Evolutionary conservation across 2,329 filamentous ascomycete species (phyloP).

Genomic region (Sclerotinia spermophila): DNA sequence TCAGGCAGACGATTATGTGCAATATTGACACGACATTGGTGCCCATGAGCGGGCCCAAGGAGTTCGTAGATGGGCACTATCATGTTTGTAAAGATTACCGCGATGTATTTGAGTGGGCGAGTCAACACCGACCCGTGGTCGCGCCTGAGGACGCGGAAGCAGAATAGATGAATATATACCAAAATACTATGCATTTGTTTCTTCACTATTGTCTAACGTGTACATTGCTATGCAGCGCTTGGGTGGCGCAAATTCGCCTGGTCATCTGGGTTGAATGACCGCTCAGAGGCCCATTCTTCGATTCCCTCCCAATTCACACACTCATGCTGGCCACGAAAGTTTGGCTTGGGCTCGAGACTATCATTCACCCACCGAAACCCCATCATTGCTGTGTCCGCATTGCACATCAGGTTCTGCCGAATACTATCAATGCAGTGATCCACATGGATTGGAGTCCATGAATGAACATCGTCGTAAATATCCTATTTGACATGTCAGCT

Average conservation of each 20-base stretch:
- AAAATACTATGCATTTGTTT: neutral
- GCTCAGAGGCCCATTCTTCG: slow-evolving; percentile 43
- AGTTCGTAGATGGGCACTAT: neutral
- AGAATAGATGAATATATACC: neutral
- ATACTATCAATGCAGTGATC: slow-evolving; percentile 52
- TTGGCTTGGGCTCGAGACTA: slow-evolving; percentile 46
- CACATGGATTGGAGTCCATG: slow-evolving; percentile 17
- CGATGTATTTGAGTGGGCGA: neutral
- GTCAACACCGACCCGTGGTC: neutral
- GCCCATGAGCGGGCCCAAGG: neutral
- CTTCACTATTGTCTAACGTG: neutral
- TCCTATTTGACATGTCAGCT: neutral
- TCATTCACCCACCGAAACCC: slow-evolving; percentile 45
- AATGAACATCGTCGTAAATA: neutral
- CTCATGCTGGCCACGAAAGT: slow-evolving; percentile 49
- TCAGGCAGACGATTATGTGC: slow-evolving; percentile 2
- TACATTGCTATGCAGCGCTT: slow-evolving; percentile 2
- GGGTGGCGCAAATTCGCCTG: neutral
- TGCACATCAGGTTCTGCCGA: slow-evolving; percentile 50
- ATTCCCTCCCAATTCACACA: slow-evolving; percentile 51
- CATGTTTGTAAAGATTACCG: slow-evolving; percentile 5
- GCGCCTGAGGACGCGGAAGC: neutral
- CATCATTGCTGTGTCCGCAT: slow-evolving; percentile 50
- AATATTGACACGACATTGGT: slow-evolving; percentile 3
- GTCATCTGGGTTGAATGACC: neutral